phyloP scores from a whole-genome alignment of 208 protist species.

The Phytomonas sp. region DNA sequence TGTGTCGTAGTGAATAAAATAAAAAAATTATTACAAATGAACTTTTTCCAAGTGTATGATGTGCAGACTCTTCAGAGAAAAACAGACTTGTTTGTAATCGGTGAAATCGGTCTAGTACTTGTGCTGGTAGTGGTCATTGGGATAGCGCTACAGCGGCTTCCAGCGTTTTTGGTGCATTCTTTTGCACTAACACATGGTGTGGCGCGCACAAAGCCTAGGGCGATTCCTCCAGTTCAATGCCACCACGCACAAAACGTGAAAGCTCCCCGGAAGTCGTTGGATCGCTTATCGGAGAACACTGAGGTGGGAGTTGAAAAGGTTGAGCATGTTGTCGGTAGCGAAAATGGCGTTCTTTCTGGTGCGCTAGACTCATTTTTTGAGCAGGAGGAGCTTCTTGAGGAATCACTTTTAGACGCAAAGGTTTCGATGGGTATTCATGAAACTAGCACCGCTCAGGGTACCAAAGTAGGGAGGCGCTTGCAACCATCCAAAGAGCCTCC shows the following conservation, averaged over 20 bases:
- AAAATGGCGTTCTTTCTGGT: neutral
- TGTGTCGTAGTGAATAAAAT: neutral
- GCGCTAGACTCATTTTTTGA: constrained; percentile 36
- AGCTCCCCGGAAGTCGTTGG: neutral
- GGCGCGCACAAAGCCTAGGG: neutral
- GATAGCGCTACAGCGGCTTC: constrained; percentile 10
- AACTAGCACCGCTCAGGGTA: neutral
- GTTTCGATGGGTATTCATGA: neutral
- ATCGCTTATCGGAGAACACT: constrained; percentile 11
- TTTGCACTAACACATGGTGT: neutral
- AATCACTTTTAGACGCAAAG: constrained; percentile 22
- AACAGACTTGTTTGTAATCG: neutral
- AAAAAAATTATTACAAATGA: constrained; percentile 11
- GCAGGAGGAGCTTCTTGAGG: constrained; percentile 21
- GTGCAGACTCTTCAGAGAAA: constrained; percentile 8
- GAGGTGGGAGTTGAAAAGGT: constrained; percentile 8
- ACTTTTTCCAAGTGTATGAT: constrained; percentile 30
- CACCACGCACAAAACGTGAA: neutral
- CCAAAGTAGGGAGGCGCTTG: neutral
- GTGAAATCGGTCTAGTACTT: constrained; percentile 16
- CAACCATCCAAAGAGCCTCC: constrained; percentile 13
- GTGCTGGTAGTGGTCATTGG: constrained; percentile 7
- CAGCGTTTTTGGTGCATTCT: neutral
- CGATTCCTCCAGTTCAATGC: neutral
- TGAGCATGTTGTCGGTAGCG: neutral